Percentiles rank a stretch among this genome's conserved stretches.
phyloP scores from a whole-genome alignment of 441 rosid genomes.

The Breynia disticha region DNA sequence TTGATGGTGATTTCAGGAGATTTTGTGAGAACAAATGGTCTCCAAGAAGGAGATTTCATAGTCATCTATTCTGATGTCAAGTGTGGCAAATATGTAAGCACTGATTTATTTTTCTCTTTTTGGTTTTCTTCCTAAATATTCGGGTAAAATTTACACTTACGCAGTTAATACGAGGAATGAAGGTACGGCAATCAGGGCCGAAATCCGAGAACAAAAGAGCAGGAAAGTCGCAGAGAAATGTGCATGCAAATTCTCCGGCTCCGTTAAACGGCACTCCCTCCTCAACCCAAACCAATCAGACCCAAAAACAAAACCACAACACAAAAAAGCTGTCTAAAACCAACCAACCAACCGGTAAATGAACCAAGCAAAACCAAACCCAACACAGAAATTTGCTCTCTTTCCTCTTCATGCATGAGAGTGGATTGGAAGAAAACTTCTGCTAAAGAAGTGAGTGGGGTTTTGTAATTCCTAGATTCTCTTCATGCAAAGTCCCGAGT shows the following conservation, averaged over 20 bases:
- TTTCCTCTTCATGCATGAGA: conserved; percentile 26
- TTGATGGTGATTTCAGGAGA: conserved; percentile 43
- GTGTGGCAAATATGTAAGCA: conserved; percentile 79
- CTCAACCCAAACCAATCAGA: conserved; percentile 4
- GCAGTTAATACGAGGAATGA: background rate
- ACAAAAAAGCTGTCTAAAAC: too few relatives aligned
- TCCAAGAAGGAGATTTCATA: conserved; percentile 96
- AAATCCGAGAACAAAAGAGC: conserved; percentile 51
- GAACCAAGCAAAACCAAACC: background rate
- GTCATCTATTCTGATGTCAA: conserved; percentile 84
- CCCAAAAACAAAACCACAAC: conserved; percentile 1
- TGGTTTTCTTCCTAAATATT: background rate
- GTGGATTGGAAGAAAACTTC: conserved; percentile 12
- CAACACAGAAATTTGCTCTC: conserved; percentile 4
- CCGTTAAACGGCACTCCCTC: conserved; percentile 15
- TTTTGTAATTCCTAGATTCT: background rate
- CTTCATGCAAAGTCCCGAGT: too few relatives aligned
- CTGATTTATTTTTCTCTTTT: background rate
- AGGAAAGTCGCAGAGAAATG: conserved; percentile 56
- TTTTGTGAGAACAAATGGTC: conserved; percentile 84
- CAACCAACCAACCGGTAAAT: too few relatives aligned
- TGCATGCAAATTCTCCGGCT: conserved; percentile 22
- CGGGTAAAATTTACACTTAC: background rate
- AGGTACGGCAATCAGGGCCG: conserved; percentile 58
- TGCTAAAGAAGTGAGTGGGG: background rate